Conservation (phyloP, 129 eudicot genomes). For the Silybum marianum region DNA sequence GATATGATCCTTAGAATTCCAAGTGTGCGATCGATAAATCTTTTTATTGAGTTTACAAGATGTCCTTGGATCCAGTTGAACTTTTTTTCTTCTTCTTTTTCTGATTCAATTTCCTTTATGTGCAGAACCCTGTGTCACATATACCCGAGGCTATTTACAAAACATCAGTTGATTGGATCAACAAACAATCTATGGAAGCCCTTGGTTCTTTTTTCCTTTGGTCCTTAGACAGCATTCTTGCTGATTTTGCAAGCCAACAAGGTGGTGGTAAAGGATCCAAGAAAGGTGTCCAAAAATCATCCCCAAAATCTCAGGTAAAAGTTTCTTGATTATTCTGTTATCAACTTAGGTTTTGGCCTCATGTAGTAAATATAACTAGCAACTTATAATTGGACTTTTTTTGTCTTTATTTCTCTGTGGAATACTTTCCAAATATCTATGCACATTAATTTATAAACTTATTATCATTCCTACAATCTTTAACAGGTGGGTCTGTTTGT, state of each 20-base stretch:
- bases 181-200: constrained; percentile 61
- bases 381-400: neutral
- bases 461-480: neutral
- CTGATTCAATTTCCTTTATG: constrained; percentile 1
- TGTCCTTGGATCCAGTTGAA: neutral
- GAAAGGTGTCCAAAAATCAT: constrained; percentile 55
- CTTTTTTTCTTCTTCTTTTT: neutral
- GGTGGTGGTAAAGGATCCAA: constrained; percentile 64
- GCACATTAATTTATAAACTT: constrained; percentile 1
- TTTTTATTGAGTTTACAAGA: neutral
- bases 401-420: no score
- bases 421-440: no score
- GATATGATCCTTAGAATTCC: neutral
- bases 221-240: constrained; percentile 69
- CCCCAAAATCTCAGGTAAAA: constrained; percentile 78
- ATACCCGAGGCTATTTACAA: constrained; percentile 72
- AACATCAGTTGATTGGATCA: constrained; percentile 83
- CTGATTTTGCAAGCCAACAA: constrained; percentile 59
- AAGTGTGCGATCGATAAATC: neutral
- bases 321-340: no score
- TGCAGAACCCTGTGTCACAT: constrained; percentile 67
- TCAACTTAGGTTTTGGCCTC: neutral
- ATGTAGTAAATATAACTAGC: no score
- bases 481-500: constrained; percentile 70
- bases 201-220: constrained; percentile 61